Evolutionary conservation across 2,329 filamentous ascomycete species (phyloP).

Genomic region (Colletotrichum shisoi): DNA sequence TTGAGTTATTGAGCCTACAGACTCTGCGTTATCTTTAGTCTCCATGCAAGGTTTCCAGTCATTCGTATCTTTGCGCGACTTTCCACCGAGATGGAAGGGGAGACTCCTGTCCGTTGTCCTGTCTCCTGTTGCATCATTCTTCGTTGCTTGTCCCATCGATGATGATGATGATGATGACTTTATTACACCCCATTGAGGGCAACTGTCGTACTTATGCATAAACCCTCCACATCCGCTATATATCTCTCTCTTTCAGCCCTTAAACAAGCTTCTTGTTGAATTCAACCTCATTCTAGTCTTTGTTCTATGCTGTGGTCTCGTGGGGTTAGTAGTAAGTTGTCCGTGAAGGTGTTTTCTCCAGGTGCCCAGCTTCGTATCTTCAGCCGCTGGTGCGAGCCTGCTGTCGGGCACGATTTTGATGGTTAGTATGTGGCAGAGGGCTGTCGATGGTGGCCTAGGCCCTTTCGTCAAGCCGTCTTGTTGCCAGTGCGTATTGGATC

Average conservation of each 20-base stretch:
- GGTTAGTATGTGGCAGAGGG: not conserved
- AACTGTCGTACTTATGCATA: too few relatives aligned
- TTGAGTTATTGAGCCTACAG: too few relatives aligned
- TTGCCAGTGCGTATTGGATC: not conserved
- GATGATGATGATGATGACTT: too few relatives aligned
- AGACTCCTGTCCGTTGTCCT: too few relatives aligned
- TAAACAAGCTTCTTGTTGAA: not conserved
- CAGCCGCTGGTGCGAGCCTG: constrained; percentile 15
- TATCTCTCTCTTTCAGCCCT: not conserved
- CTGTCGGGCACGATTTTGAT: not conserved
- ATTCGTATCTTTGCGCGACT: too few relatives aligned
- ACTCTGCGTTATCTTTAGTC: too few relatives aligned
- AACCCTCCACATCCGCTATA: not conserved
- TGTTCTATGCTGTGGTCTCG: not conserved
- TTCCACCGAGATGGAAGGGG: too few relatives aligned
- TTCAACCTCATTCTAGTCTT: not conserved
- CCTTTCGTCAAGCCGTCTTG: not conserved
- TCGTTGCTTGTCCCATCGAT: too few relatives aligned
- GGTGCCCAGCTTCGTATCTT: constrained; percentile 18
- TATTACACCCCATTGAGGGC: too few relatives aligned
- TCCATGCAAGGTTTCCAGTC: too few relatives aligned
- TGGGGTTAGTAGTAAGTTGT: constrained; percentile 6
- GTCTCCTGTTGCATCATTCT: too few relatives aligned
- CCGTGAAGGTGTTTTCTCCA: constrained; percentile 16
- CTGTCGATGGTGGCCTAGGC: too few relatives aligned